Percentiles rank a stretch among this genome's conserved stretches.
Evolutionary conservation across 1,284 basidiomycete species (phyloP).

Genomic region (Waitea zeae): DNA sequence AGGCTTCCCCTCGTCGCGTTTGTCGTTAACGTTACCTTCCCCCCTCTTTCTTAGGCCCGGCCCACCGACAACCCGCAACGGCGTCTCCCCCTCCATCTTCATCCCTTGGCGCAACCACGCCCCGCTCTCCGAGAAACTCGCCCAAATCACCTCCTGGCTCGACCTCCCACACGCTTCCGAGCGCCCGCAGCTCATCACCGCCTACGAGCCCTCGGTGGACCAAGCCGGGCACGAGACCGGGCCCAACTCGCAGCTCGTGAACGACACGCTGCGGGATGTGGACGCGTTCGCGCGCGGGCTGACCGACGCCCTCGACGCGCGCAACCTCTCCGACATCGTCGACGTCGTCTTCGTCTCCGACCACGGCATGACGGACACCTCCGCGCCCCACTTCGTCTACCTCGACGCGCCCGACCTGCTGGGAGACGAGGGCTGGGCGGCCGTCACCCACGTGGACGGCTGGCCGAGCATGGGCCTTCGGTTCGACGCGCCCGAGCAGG

Average conservation of each 20-base stretch:
- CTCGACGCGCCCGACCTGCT: conserved; percentile 56
- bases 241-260: conserved; percentile 33
- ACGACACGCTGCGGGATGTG: conserved; percentile 40
- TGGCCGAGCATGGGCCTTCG: conserved; percentile 79
- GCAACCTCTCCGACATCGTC: conserved; percentile 70
- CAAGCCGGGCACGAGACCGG: conserved; percentile 72
- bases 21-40: too few relatives aligned
- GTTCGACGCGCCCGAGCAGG: conserved; percentile 43
- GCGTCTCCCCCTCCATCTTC: conserved; percentile 55
- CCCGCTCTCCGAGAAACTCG: conserved; percentile 47
- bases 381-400: conserved; percentile 57
- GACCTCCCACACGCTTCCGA: conserved; percentile 43
- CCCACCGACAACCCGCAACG: conserved; percentile 50
- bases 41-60: conserved; percentile 47
- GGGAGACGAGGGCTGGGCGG: conserved; percentile 41
- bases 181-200: conserved; percentile 66
- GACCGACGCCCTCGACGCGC: conserved; percentile 38
- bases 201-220: conserved; percentile 63
- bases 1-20: too few relatives aligned
- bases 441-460: conserved; percentile 62
- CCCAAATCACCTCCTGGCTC: conserved; percentile 62
- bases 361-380: conserved; percentile 86
- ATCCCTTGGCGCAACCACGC: conserved; percentile 58
- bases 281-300: conserved; percentile 65
- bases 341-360: conserved; percentile 86